Percentiles rank a stretch among this genome's conserved stretches.
Conservation (phyloP, 225 moss, liverwort and hornwort genomes). For the Straminergon stramineum region DNA sequence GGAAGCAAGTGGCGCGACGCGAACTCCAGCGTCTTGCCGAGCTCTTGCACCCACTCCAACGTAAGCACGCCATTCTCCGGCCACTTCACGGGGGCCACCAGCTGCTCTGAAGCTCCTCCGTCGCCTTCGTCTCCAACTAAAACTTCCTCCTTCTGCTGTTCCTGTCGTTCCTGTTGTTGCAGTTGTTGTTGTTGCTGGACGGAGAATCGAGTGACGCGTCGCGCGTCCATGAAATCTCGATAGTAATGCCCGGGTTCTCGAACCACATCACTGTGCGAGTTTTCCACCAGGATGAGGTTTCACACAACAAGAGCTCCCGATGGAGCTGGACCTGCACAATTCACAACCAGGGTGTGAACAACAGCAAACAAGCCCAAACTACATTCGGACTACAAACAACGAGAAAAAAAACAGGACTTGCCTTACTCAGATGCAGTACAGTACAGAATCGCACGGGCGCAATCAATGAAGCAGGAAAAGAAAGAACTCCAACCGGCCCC, state of each 20-base stretch:
- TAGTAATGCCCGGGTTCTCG: background rate
- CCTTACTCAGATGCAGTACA: background rate
- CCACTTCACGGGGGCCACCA: conserved; percentile 38
- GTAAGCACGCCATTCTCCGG: conserved; percentile 63
- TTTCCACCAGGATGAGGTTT: background rate
- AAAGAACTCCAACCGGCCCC: background rate
- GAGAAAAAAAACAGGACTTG: too few relatives aligned
- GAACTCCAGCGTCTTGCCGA: conserved; percentile 53
- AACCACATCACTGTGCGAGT: conserved; percentile 21
- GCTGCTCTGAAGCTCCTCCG: background rate
- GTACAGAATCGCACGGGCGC: background rate
- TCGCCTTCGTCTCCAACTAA: background rate
- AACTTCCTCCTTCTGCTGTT: background rate
- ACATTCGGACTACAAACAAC: background rate
- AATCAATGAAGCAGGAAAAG: background rate
- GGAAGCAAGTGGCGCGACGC: conserved; percentile 68
- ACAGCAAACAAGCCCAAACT: background rate
- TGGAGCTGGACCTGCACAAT: background rate
- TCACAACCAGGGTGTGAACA: background rate
- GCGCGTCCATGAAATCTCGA: conserved; percentile 34
- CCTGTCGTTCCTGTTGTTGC: background rate
- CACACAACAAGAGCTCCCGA: background rate
- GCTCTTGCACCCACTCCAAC: conserved; percentile 57
- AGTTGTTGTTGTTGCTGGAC: conserved; percentile 4
- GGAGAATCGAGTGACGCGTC: conserved; percentile 44